A percentile compares a stretch with the other conserved stretches of the same genome.
Evolutionary conservation across 305 asterid species (phyloP).

Genomic region (Salvia sclarea): DNA sequence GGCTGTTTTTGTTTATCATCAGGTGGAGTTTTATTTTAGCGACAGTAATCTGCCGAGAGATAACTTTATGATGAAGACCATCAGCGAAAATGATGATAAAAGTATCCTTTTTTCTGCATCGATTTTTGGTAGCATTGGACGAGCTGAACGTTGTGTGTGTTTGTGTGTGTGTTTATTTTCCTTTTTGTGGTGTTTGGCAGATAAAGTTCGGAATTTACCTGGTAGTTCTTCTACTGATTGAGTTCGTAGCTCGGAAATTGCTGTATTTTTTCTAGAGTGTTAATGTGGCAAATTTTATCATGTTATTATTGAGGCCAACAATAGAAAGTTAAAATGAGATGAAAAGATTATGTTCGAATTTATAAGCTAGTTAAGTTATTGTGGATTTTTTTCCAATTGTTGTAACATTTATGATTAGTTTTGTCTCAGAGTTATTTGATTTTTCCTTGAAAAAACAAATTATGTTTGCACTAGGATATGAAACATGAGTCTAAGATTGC

Average conservation of each 20-base stretch:
- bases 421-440: not conserved
- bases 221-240: not conserved
- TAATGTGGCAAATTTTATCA: not conserved
- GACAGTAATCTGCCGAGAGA: conserved; percentile 97
- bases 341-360: not conserved
- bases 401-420: not conserved
- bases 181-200: not conserved
- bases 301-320: not conserved
- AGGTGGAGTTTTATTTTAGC: conserved; percentile 97
- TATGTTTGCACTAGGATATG: not conserved
- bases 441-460: not conserved
- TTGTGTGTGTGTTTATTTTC: not conserved
- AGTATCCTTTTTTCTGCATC: conserved; percentile 59
- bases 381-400: not conserved
- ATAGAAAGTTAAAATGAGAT: not conserved
- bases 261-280: not conserved
- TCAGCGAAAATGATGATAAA: conserved; percentile 81
- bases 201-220: not conserved
- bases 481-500: not conserved
- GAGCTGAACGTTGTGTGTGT: not conserved
- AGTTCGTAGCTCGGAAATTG: not conserved
- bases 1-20: conserved; percentile 22
- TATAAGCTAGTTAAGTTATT: not conserved
- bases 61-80: conserved; percentile 59
- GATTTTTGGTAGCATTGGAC: not conserved